Conservation (phyloP, 345 rosid genomes). For the Lepidium didymum region DNA sequence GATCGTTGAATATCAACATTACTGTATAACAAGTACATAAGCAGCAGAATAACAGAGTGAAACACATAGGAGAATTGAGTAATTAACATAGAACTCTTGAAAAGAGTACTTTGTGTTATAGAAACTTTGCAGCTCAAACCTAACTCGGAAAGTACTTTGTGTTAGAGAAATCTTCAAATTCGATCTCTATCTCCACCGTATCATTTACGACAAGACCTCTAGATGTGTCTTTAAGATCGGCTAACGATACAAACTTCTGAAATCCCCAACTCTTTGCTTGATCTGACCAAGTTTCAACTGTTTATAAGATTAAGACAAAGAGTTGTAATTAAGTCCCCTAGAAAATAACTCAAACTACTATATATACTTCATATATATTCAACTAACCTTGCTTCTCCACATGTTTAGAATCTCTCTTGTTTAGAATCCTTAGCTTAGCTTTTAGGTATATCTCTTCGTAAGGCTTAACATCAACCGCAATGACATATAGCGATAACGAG, state of each 20-base stretch:
- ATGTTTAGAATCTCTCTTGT: neutral
- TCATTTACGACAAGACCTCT: conserved; percentile 6
- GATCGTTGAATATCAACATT: too few relatives aligned
- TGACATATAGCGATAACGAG: conserved; percentile 1
- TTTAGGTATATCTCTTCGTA: conserved; percentile 1
- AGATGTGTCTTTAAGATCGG: neutral
- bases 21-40: too few relatives aligned
- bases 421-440: neutral
- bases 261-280: conserved; percentile 2
- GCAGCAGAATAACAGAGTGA: too few relatives aligned
- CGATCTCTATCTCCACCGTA: neutral
- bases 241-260: conserved; percentile 4
- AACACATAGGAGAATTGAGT: too few relatives aligned
- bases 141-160: conserved; percentile 1
- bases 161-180: neutral
- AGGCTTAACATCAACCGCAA: neutral
- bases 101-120: too few relatives aligned
- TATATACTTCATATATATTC: neutral
- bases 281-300: conserved; percentile 12
- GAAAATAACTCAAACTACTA: neutral
- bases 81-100: too few relatives aligned
- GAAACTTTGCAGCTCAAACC: neutral
- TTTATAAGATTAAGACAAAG: neutral
- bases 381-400: neutral
- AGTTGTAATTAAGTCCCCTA: neutral